phyloP scores from a whole-genome alignment of 441 rosid species.

The Populus hybrid region DNA sequence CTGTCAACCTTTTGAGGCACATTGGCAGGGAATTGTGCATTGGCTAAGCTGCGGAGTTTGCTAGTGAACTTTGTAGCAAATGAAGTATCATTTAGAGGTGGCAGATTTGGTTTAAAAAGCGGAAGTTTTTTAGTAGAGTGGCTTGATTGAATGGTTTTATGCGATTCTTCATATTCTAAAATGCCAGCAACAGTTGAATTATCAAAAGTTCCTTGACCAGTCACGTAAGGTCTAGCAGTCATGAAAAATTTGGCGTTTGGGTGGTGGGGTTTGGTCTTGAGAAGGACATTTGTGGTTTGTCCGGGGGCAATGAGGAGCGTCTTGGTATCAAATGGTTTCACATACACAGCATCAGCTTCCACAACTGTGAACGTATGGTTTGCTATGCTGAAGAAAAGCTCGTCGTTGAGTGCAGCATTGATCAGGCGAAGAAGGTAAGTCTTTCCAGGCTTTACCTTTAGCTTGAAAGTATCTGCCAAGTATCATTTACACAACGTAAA shows the following conservation, averaged over 20 bases:
- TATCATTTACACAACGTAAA: neutral
- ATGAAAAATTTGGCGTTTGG: neutral
- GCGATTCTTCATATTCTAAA: neutral
- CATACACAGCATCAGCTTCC: neutral
- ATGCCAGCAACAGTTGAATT: neutral
- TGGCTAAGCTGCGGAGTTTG: neutral
- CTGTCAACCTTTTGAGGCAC: neutral
- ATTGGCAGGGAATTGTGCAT: neutral
- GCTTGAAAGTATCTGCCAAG: neutral
- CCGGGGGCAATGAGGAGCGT: neutral
- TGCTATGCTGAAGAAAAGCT: neutral
- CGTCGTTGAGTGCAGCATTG: neutral
- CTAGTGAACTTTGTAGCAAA: neutral
- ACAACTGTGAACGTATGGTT: neutral
- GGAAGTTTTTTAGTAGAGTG: neutral
- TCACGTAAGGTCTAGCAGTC: neutral
- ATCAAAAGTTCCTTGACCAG: neutral
- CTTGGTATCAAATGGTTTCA: neutral
- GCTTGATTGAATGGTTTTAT: neutral
- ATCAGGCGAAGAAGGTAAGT: neutral
- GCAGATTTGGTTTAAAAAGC: neutral
- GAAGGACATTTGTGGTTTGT: neutral
- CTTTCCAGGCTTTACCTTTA: neutral
- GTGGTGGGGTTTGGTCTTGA: neutral
- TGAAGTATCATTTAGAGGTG: neutral